Evolutionary conservation across 257 asterid genomes (phyloP).

Genomic region (Scutellaria galericulata): DNA sequence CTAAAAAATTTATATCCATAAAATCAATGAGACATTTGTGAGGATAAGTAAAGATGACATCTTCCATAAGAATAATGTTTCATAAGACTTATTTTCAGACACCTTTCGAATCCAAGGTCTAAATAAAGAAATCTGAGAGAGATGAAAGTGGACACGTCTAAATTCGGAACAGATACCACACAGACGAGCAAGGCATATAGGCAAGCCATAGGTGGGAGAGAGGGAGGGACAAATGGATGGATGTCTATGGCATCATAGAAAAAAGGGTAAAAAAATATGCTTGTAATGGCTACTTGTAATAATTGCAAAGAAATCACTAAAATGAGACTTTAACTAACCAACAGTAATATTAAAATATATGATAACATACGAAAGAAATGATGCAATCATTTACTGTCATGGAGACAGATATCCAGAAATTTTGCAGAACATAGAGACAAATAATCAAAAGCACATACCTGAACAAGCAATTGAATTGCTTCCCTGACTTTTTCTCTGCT

Average conservation of each 20-base stretch:
- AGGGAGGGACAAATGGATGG: background rate
- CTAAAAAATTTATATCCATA: conserved; percentile 40
- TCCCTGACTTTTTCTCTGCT: conserved; percentile 77
- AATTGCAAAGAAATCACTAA: background rate
- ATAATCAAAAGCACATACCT: conserved; percentile 51
- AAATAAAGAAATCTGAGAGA: background rate
- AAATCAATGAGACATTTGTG: background rate
- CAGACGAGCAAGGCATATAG: too few species aligned
- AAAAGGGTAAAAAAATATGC: background rate
- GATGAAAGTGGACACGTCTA: background rate
- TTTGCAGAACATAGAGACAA: conserved; percentile 42
- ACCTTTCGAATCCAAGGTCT: background rate
- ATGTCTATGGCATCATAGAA: background rate
- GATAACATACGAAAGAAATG: conserved; percentile 12
- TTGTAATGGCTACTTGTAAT: background rate
- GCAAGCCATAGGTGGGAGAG: background rate
- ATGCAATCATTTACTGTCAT: background rate
- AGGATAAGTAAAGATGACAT: background rate
- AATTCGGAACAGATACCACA: background rate
- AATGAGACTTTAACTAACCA: conserved; percentile 3
- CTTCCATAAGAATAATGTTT: background rate
- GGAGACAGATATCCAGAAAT: conserved; percentile 10
- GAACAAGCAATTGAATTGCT: conserved; percentile 73
- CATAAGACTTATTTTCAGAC: too few species aligned
- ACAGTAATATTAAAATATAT: background rate